These are phyloP conservation scores for Diaporthe humulicola DNA, from an alignment of 2,329 filamentous ascomycete species.

Conservation along the genomic window DNA sequence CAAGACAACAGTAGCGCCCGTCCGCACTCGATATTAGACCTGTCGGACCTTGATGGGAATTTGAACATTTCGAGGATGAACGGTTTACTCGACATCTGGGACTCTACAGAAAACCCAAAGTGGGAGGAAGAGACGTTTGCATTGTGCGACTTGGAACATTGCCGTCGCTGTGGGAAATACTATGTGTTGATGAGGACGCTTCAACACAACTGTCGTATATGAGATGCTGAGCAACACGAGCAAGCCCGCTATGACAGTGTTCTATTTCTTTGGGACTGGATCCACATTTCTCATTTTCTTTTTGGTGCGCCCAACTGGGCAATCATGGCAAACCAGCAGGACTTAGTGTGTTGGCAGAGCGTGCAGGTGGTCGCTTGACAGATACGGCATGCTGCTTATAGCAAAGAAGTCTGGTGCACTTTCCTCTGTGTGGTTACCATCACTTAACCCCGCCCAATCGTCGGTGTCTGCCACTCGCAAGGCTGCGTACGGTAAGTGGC, in stretches of 20 bases:
- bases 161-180: not conserved
- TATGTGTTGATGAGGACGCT: conserved; percentile 10
- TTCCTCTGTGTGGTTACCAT: not conserved
- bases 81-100: conserved; percentile 14
- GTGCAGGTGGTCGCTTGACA: too few relatives aligned
- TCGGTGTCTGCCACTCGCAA: not conserved
- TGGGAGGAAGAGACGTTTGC: conserved; percentile 31
- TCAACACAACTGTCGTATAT: not conserved
- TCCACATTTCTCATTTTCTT: too few relatives aligned
- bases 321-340: too few relatives aligned
- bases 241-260: too few relatives aligned
- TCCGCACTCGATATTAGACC: not conserved
- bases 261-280: too few relatives aligned
- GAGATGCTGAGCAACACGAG: not conserved
- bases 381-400: too few relatives aligned
- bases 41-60: not conserved
- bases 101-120: conserved; percentile 6
- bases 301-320: not conserved
- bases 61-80: not conserved
- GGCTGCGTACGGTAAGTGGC: not conserved
- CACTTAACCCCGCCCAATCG: not conserved
- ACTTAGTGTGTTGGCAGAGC: not conserved
- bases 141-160: conserved; percentile 13
- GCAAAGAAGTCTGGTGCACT: not conserved
- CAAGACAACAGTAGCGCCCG: not conserved